Conservation (phyloP, 306 rosid genomes). For the Malus sylvestris region DNA sequence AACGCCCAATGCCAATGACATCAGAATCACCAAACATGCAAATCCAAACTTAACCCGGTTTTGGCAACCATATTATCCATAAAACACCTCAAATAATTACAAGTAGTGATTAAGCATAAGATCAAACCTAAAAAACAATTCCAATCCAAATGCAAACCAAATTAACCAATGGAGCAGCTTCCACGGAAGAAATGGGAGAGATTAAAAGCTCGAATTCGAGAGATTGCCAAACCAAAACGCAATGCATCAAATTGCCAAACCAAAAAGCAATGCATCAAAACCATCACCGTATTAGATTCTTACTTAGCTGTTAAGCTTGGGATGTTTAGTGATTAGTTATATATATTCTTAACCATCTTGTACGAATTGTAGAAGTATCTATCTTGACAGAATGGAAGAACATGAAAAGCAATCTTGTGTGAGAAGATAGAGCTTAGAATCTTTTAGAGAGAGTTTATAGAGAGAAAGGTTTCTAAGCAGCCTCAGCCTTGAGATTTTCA, state of each 20-base stretch:
- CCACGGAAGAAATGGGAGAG: constrained; percentile 9
- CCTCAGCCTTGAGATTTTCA: constrained; percentile 59
- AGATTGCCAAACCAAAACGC: too few relatives aligned
- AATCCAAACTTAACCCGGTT: background rate
- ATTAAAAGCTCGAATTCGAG: too few relatives aligned
- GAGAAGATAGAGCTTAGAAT: too few relatives aligned
- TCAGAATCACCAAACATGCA: background rate
- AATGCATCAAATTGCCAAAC: too few relatives aligned
- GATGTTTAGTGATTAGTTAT: too few relatives aligned
- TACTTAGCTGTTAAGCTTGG: too few relatives aligned
- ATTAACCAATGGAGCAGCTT: background rate
- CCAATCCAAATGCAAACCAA: background rate
- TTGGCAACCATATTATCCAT: background rate
- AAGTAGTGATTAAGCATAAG: background rate
- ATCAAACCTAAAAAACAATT: constrained; percentile 6
- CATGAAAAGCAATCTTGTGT: too few relatives aligned
- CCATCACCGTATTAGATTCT: too few relatives aligned
- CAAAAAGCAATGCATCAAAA: too few relatives aligned
- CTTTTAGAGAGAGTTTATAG: background rate
- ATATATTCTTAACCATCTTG: too few relatives aligned
- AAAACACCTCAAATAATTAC: background rate
- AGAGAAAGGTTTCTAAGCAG: constrained; percentile 49
- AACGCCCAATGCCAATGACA: background rate
- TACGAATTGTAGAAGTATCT: too few relatives aligned
- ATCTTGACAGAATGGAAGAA: too few relatives aligned